phyloP scores from a whole-genome alignment of 2,329 filamentous ascomycete genomes.

The Cladosporium sp. region DNA sequence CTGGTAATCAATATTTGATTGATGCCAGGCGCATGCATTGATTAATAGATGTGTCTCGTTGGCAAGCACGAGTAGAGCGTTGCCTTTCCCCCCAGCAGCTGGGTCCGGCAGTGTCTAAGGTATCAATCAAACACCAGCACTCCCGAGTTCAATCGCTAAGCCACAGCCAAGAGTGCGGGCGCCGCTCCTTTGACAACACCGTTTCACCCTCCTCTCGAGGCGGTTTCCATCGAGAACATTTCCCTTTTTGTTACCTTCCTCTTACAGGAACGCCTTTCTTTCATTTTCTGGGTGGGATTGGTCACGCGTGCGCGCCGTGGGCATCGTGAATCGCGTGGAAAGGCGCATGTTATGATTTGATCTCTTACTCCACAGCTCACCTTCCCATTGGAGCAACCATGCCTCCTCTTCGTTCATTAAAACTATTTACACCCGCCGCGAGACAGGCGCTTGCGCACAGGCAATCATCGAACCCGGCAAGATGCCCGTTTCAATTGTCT shows the following conservation, averaged over 20 bases:
- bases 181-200: not conserved
- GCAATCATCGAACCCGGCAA: not conserved
- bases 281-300: not conserved
- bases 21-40: no score
- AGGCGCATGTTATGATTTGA: slow-evolving; percentile 9
- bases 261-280: not conserved
- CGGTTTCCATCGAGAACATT: not conserved
- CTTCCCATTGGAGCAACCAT: not conserved
- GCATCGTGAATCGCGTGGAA: not conserved
- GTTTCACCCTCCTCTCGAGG: not conserved
- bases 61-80: no score
- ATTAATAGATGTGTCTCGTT: no score
- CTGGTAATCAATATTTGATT: no score
- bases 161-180: not conserved
- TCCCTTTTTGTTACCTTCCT: not conserved
- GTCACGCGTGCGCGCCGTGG: not conserved
- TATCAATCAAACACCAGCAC: not conserved
- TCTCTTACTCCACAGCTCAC: not conserved
- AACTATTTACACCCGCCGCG: not conserved
- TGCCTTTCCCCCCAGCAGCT: not conserved
- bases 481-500: not conserved
- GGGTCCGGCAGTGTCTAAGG: not conserved
- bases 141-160: not conserved
- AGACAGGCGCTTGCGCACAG: not conserved
- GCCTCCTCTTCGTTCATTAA: slow-evolving; percentile 9